phyloP scores from a whole-genome alignment of 75 land plant genomes.

The Gnetum montanum region DNA sequence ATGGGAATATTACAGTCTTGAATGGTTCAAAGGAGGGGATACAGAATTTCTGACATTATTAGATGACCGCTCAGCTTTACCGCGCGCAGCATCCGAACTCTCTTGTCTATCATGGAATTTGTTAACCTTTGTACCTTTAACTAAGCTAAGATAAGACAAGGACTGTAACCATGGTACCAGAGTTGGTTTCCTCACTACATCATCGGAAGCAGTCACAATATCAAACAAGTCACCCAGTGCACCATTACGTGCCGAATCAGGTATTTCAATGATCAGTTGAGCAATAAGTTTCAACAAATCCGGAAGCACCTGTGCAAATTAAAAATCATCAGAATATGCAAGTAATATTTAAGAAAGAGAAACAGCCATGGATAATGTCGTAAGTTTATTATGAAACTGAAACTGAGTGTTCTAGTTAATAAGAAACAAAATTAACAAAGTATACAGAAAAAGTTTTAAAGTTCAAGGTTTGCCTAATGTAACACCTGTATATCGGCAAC shows the following conservation, averaged over 20 bases:
- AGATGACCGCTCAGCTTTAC: too few relatives aligned
- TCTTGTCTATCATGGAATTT: too few relatives aligned
- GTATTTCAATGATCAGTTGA: slow-evolving; percentile 42
- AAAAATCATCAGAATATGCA: too few relatives aligned
- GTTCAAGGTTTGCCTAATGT: not conserved
- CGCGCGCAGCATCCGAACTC: too few relatives aligned
- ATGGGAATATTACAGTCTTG: too few relatives aligned
- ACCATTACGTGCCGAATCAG: slow-evolving; percentile 34
- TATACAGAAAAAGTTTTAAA: not conserved
- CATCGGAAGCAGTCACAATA: slow-evolving; percentile 73
- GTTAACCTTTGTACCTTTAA: too few relatives aligned
- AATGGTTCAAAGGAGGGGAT: too few relatives aligned
- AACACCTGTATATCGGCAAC: slow-evolving; percentile 94
- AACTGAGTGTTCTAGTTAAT: not conserved
- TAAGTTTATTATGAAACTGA: not conserved
- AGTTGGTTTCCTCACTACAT: slow-evolving; percentile 76
- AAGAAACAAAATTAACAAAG: not conserved
- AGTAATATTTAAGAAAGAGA: not conserved
- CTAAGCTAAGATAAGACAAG: slow-evolving; percentile 58
- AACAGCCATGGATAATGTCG: not conserved
- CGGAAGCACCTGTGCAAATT: slow-evolving; percentile 70
- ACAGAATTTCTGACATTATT: too few relatives aligned
- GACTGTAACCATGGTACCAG: slow-evolving; percentile 95
- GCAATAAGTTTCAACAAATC: slow-evolving; percentile 62
- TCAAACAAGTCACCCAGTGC: slow-evolving; percentile 53